These are phyloP conservation scores for Nicotiana attenuata DNA, from an alignment of 257 asterid genomes.

Conservation along the genomic window DNA sequence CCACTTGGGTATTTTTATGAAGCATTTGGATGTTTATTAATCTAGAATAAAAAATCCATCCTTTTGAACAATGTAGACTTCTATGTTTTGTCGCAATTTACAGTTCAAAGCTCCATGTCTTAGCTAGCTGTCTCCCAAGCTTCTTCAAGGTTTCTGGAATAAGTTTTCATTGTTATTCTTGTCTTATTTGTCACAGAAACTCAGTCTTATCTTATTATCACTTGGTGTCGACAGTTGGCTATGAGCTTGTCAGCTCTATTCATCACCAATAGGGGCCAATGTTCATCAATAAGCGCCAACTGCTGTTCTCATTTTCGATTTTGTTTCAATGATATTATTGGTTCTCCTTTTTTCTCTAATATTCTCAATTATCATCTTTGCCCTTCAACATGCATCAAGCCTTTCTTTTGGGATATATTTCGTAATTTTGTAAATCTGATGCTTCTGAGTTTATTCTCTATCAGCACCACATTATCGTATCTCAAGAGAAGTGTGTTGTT, in stretches of 20 bases:
- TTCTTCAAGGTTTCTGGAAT: background rate
- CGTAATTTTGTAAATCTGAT: background rate
- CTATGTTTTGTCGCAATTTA: background rate
- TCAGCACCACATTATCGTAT: background rate
- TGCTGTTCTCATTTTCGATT: background rate
- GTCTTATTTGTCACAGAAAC: background rate
- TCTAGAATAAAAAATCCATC: background rate
- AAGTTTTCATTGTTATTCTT: constrained; percentile 2
- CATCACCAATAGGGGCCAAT: background rate
- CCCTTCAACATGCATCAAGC: background rate
- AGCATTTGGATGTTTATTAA: background rate
- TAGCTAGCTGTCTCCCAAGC: background rate
- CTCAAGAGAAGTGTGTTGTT: background rate
- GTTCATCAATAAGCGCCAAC: background rate
- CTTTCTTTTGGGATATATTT: background rate
- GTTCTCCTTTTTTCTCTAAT: background rate
- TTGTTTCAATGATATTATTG: background rate
- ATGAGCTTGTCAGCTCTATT: background rate
- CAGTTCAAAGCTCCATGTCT: background rate
- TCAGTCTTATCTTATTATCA: background rate
- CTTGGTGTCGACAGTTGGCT: background rate
- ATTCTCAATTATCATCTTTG: background rate
- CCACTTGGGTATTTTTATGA: background rate
- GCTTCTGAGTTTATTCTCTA: background rate
- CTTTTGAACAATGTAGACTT: background rate